These are phyloP conservation scores for Suillus paluster DNA, from an alignment of 768 basidiomycete species.

Conservation along the genomic window DNA sequence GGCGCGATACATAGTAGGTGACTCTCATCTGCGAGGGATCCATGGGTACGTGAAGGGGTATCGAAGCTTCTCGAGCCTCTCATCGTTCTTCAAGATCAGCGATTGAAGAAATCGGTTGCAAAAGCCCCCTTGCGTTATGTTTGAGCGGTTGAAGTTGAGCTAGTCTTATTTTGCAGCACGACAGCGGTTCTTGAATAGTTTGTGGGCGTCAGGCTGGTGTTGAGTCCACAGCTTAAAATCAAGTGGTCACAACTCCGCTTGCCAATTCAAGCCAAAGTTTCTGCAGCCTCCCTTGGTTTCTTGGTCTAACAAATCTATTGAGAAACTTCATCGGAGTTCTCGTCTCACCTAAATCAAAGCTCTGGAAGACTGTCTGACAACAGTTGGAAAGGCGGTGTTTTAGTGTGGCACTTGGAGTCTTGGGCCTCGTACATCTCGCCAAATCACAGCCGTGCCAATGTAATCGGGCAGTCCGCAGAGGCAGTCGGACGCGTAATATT, in stretches of 20 bases:
- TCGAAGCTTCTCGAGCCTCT: slow-evolving; percentile 18
- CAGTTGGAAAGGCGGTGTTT: background rate
- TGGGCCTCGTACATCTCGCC: background rate
- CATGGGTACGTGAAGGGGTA: slow-evolving; percentile 19
- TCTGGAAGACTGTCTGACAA: background rate
- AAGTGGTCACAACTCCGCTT: slow-evolving; percentile 4
- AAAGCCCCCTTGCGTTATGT: background rate
- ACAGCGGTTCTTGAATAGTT: background rate
- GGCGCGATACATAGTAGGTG: slow-evolving; percentile 10
- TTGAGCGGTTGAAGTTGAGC: slow-evolving; percentile 2
- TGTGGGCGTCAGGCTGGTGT: background rate
- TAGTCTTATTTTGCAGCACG: background rate
- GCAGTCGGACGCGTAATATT: background rate
- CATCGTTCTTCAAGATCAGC: background rate
- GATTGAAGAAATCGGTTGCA: background rate
- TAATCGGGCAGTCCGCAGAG: no score
- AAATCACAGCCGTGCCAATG: background rate
- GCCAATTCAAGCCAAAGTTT: slow-evolving; percentile 1
- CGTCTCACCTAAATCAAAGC: background rate
- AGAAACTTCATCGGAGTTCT: background rate
- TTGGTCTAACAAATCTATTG: background rate
- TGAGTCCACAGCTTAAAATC: slow-evolving; percentile 1
- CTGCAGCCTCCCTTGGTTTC: background rate
- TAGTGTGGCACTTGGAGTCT: background rate
- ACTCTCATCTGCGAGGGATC: slow-evolving; percentile 20